A percentile compares a stretch with the other conserved stretches of the same genome.
Evolutionary conservation across 106 monocot species (phyloP).

Genomic region (Acanthochlamys bracteata): DNA sequence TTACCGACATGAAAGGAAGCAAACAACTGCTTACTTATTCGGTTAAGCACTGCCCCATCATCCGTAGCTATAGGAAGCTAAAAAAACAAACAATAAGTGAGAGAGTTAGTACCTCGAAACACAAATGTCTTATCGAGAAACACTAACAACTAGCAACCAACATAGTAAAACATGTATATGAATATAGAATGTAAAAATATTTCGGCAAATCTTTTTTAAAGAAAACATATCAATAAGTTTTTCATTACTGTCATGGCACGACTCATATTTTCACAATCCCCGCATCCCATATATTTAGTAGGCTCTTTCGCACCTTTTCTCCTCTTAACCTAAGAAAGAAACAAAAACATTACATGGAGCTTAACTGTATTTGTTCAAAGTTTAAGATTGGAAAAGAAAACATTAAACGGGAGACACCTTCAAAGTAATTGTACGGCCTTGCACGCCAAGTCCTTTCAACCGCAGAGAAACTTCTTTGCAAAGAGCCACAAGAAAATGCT

Average conservation of each 20-base stretch:
- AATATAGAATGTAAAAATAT: too few relatives aligned
- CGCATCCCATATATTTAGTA: slow-evolving; percentile 91
- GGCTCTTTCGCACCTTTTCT: slow-evolving; percentile 81
- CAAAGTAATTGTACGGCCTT: slow-evolving; percentile 67
- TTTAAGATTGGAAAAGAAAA: neutral
- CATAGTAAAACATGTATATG: too few relatives aligned
- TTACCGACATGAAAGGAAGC: slow-evolving; percentile 63
- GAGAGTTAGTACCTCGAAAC: too few relatives aligned
- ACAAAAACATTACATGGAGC: neutral
- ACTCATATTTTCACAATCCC: slow-evolving; percentile 87
- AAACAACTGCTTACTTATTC: slow-evolving; percentile 71
- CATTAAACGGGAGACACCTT: slow-evolving; percentile 38
- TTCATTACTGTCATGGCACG: slow-evolving; percentile 70
- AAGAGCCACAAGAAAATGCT: slow-evolving; percentile 60
- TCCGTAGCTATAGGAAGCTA: slow-evolving; percentile 73
- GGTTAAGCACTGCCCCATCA: slow-evolving; percentile 29
- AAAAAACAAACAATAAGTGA: slow-evolving; percentile 1
- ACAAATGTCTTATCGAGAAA: too few relatives aligned
- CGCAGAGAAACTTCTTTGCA: slow-evolving; percentile 80
- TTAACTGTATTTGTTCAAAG: too few relatives aligned
- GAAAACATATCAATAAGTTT: too few relatives aligned
- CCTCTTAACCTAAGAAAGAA: slow-evolving; percentile 55
- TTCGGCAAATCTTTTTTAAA: too few relatives aligned
- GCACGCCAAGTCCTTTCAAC: slow-evolving; percentile 67
- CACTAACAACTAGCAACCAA: too few relatives aligned